Evolutionary conservation across 768 basidiomycete genomes (phyloP), one percentile per base, ranked within the genome.

Genomic region (Kwoniella sp.): DNA sequence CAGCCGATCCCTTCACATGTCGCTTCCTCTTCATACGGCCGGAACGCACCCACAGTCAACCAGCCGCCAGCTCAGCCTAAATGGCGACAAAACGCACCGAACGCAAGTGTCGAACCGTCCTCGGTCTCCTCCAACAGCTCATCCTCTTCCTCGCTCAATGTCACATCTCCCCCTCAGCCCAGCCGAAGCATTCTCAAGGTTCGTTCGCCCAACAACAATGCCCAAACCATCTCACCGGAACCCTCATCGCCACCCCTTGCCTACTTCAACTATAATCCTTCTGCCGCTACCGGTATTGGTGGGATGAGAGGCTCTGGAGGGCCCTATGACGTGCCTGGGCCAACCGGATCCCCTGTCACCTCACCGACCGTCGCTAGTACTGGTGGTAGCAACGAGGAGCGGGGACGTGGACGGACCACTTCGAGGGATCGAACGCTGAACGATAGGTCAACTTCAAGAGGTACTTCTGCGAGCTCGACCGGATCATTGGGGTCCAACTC

Each of bases 51-150:
- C 21, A 73, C 66, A 6, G 74, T 76, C 66, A 68, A 52, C 29
- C 67, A 67, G 52, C 61, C 74, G 15, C 74, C 74, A 15, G 46
- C 60, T 29, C 71, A 73, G 54, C 65, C 69, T n/a, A 75, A 69
- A 53, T 72, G 69, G 74, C 55, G 70, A 40, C 69, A 69, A 58
- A 27, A 46, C 19, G 24, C 62, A 4, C 44, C 57, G 5, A 25
- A 54, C 15, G 48, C 44, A 19, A 26, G 37, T 13, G 46, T 76
- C 47, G 70, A 67, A 58, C 79, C 79, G 48, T 76, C 68, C n/a
- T 82, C 79, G 10, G 77, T 81, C 22, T 73, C 81, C 22, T 79
- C 80, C 29, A 66, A 72, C 37, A 78, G 80, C 55, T 78, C 77
- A 40, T 64, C 72, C 15, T 64, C 69, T 1, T 52, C 69, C 2